Base-by-base conservation (phyloP, 257 asterid genomes). In the Fraxinus pennsylvanica region DNA sequence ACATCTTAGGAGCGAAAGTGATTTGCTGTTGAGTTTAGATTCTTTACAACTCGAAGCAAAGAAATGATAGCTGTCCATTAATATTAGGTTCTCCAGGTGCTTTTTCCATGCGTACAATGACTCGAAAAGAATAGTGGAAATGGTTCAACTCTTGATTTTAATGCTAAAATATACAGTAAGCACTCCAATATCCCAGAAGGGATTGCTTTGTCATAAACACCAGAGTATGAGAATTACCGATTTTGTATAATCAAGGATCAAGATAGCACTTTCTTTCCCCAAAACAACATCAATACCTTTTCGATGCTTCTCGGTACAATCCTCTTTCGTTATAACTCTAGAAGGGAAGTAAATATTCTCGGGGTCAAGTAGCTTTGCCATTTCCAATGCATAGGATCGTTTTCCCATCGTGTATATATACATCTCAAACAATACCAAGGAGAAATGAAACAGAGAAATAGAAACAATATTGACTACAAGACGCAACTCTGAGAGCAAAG, bases 11-110 rank as follows among this genome's bases (percentile, higher is more conserved):
- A 87, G 90, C 59, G 92, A 86, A 70, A 86, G 96, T 30, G 98
- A 90, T 77, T 91, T 86, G 35, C 88, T 80, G 72, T 77, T 75
- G 75, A 85, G 80, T 57, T 96, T 95, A 73, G 91, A 91, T 52
- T 91, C 89, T 83, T 84, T 88, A 85, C 95, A 88, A 81, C 98
- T 95, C 30, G 94, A 91, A 75, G 93, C 91, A 76, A 94, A 92
- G 81, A 86, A 94, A 83, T 88, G 97, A 79, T 92, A 94, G 74
- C 97, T 84, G 63, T 91, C 97, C 94, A 95, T 91, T 78, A 90
- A 72, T 85, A 95, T 93, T 73, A 95, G 73, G 70, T 95, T 95
- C 9, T 90, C 98, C 86, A 83, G 89, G 63, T 92, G 95, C 84
- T 89, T 68, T 76, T 87, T 6, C 97, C 97, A 94, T 14, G 90